phyloP scores from a whole-genome alignment of 257 asterid species.

The Nicotiana benthamiana region DNA sequence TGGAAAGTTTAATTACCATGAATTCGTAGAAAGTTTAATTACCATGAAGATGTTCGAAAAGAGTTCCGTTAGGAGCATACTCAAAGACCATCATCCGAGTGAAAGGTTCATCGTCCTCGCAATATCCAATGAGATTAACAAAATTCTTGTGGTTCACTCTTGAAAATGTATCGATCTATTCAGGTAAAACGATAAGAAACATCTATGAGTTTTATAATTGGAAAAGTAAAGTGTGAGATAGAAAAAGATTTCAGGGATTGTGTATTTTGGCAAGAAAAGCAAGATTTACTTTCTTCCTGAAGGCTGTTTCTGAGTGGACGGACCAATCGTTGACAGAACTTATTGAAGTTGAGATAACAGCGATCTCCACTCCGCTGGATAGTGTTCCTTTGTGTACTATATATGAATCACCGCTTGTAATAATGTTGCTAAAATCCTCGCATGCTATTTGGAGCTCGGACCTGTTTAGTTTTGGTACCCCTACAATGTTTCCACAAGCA shows the following conservation, averaged over 20 bases:
- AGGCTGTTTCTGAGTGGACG: conserved; percentile 48
- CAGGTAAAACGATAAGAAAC: not conserved
- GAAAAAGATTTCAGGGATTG: not conserved
- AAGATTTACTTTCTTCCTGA: conserved; percentile 60
- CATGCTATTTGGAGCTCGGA: conserved; percentile 82
- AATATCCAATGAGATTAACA: conserved; percentile 70
- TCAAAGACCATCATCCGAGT: conserved; percentile 88
- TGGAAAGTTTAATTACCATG: conserved; percentile 26
- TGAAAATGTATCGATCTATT: conserved; percentile 35
- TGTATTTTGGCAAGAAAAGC: not conserved
- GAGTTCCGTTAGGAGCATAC: conserved; percentile 89
- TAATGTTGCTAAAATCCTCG: conserved; percentile 93
- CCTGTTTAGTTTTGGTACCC: conserved; percentile 86
- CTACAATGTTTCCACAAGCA: conserved; percentile 21
- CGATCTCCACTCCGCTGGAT: conserved; percentile 91
- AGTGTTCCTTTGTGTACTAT: conserved; percentile 82
- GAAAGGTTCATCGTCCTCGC: conserved; percentile 66
- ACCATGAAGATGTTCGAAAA: conserved; percentile 88
- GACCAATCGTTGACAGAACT: conserved; percentile 62
- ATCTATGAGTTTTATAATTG: not conserved
- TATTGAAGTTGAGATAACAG: conserved; percentile 67
- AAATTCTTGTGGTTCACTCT: conserved; percentile 73
- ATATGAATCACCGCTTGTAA: conserved; percentile 28
- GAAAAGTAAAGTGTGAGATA: not conserved
- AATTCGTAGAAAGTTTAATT: conserved; percentile 3